Percentiles rank a stretch among this genome's conserved stretches.
Evolutionary conservation across 2,329 filamentous ascomycete genomes (phyloP).

Genomic region (Alternaria tenuissima): DNA sequence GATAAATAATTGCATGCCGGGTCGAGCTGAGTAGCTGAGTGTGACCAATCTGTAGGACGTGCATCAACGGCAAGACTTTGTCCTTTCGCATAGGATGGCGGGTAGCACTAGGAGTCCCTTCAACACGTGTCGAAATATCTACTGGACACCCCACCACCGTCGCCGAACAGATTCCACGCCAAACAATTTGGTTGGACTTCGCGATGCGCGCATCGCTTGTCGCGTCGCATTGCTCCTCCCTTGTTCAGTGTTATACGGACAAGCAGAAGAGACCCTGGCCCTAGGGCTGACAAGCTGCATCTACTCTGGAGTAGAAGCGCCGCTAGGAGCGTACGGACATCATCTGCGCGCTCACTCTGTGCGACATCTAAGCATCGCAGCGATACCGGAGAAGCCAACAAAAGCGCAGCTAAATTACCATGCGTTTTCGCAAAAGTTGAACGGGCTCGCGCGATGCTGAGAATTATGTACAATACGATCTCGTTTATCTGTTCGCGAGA

Average conservation of each 20-base stretch:
- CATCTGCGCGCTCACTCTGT: neutral
- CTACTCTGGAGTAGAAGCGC: neutral
- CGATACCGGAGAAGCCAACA: neutral
- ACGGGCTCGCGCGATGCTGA: neutral
- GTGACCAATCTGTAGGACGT: constrained; percentile 36
- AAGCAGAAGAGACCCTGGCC: constrained; percentile 23
- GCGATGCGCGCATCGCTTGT: neutral
- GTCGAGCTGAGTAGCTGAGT: constrained; percentile 24
- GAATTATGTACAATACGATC: constrained; percentile 1
- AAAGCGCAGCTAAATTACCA: neutral
- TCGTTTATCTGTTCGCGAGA: constrained; percentile 22
- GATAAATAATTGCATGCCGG: constrained; percentile 18
- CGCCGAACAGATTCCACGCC: constrained; percentile 1
- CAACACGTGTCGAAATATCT: constrained; percentile 16
- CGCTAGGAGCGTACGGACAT: neutral
- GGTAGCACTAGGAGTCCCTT: constrained; percentile 3
- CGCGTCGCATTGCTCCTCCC: neutral
- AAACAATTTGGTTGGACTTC: neutral
- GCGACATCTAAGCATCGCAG: neutral
- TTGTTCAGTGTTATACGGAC: constrained; percentile 23
- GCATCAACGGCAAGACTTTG: constrained; percentile 23
- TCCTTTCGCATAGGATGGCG: neutral
- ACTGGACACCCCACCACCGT: constrained; percentile 8
- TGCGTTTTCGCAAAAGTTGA: neutral
- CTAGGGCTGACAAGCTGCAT: constrained; percentile 22